Evolutionary conservation across 1,139 yeast species (phyloP).

Genomic region (Keqinozyma sinolaborantium): DNA sequence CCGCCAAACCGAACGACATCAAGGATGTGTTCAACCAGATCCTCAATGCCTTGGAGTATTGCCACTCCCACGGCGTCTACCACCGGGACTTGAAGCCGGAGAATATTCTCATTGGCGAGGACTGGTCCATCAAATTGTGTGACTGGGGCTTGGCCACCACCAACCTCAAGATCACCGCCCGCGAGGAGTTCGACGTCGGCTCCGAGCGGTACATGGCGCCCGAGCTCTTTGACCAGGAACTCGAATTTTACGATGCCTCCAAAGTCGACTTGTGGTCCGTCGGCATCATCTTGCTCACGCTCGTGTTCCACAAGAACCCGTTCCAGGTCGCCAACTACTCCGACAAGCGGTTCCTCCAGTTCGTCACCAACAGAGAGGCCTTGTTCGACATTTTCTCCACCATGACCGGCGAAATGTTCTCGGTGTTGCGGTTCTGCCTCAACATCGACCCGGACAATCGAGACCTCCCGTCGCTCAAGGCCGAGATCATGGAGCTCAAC

Average conservation of each 20-base stretch:
- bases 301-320: slow-evolving; percentile 89
- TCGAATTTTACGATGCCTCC: slow-evolving; percentile 72
- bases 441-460: slow-evolving; percentile 89
- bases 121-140: slow-evolving; percentile 77
- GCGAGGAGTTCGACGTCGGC: slow-evolving; percentile 81
- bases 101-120: slow-evolving; percentile 74
- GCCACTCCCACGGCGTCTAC: slow-evolving; percentile 70
- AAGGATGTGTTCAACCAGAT: slow-evolving; percentile 75
- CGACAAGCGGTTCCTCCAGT: slow-evolving; percentile 84
- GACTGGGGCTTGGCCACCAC: slow-evolving; percentile 94
- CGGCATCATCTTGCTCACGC: slow-evolving; percentile 81
- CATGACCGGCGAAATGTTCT: slow-evolving; percentile 82
- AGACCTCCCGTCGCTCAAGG: slow-evolving; percentile 55
- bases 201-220: slow-evolving; percentile 98
- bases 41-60: slow-evolving; percentile 72
- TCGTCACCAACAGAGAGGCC: slow-evolving; percentile 84
- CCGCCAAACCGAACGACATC: slow-evolving; percentile 70
- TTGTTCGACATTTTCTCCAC: slow-evolving; percentile 89
- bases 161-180: slow-evolving; percentile 45
- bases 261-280: slow-evolving; percentile 92
- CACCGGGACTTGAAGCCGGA: slow-evolving; percentile 93
- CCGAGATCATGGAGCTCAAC: slow-evolving; percentile 56
- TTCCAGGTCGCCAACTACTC: slow-evolving; percentile 79
- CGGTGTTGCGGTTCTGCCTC: slow-evolving; percentile 72
- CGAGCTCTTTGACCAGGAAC: slow-evolving; percentile 66